These are phyloP conservation scores for Vitis amurensis DNA, from an alignment of 164 flowering plant genomes.

Conservation along the genomic window DNA sequence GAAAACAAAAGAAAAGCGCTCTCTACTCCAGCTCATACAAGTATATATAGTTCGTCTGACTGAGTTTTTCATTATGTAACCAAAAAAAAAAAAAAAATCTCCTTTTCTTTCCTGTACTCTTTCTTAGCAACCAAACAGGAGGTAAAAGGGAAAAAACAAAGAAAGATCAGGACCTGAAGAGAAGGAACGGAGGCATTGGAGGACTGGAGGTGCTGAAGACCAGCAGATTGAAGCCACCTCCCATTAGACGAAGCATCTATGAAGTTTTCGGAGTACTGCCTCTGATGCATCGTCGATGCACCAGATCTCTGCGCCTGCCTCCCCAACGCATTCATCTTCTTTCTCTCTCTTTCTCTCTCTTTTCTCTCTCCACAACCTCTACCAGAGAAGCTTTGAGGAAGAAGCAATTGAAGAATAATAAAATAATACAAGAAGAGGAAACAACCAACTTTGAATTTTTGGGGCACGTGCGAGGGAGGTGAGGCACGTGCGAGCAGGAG, in stretches of 20 bases:
- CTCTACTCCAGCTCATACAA: no score
- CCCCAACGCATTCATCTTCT: conserved; percentile 54
- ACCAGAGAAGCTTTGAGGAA: conserved; percentile 3
- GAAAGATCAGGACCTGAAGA: conserved; percentile 30
- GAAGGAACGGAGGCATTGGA: conserved; percentile 29
- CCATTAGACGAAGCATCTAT: conserved; percentile 54
- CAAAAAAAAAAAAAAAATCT: no score
- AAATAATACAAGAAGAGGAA: no score
- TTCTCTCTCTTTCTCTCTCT: conserved; percentile 17
- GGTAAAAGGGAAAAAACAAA: not conserved
- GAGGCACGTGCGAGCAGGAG: not conserved
- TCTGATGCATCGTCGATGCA: conserved; percentile 56
- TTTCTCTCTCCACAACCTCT: conserved; percentile 1
- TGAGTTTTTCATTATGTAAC: no score
- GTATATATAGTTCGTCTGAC: no score
- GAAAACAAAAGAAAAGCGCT: not conserved
- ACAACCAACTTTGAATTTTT: no score
- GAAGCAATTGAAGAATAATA: not conserved
- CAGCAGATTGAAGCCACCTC: conserved; percentile 69
- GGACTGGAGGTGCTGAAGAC: conserved; percentile 59
- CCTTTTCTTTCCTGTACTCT: no score
- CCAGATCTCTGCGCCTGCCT: conserved; percentile 64
- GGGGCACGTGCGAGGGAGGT: conserved; percentile 4
- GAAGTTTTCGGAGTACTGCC: conserved; percentile 79
- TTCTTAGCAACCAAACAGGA: not conserved